A percentile compares a stretch with the other conserved stretches of the same genome.
Conservation (phyloP, 257 asterid species). For the Knoxia roxburghii region DNA sequence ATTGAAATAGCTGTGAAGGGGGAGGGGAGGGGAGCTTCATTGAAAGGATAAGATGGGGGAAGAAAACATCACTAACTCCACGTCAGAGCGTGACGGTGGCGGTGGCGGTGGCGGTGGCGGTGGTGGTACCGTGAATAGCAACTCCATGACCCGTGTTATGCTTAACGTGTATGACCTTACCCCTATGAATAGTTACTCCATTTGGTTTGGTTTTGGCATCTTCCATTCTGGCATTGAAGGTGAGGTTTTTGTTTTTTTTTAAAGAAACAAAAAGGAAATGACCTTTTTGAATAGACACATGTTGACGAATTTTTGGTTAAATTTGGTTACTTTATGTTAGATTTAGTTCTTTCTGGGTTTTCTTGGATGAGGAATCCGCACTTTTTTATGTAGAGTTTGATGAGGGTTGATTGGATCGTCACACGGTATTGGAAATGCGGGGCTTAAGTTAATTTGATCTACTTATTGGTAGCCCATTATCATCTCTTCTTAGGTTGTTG, state of each 20-base stretch:
- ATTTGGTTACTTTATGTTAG: neutral
- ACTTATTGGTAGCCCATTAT: neutral
- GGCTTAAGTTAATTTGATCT: neutral
- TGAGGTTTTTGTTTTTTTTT: too few relatives aligned
- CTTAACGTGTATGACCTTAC: constrained; percentile 49
- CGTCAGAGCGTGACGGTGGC: constrained; percentile 10
- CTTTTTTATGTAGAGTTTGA: neutral
- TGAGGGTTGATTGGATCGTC: neutral
- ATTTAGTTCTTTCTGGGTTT: neutral
- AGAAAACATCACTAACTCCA: constrained; percentile 22
- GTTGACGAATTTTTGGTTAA: neutral
- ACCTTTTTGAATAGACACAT: neutral
- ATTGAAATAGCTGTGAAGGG: constrained; percentile 1
- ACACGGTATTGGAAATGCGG: neutral
- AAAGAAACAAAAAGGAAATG: neutral
- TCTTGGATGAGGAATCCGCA: neutral
- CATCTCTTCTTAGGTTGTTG: neutral
- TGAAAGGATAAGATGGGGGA: constrained; percentile 26
- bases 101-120: constrained; percentile 13
- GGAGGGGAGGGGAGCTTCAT: neutral
- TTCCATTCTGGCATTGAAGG: constrained; percentile 60
- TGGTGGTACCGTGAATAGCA: neutral
- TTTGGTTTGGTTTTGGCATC: constrained; percentile 49
- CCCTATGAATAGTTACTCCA: constrained; percentile 34
- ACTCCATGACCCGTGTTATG: constrained; percentile 33